Conservation (phyloP, 805 yeast genomes). For the Candida multigemmis region DNA sequence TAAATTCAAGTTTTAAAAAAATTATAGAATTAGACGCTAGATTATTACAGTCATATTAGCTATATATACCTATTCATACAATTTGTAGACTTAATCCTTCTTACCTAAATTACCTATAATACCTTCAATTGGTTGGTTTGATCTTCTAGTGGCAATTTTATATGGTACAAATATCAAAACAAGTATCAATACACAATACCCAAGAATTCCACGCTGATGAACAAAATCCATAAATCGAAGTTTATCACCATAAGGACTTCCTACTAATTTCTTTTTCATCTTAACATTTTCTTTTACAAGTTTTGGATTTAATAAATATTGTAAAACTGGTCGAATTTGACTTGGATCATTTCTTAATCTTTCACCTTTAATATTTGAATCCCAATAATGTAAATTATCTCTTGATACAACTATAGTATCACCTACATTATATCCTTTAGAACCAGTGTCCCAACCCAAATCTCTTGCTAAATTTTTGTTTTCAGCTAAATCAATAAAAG, state of each 20-base stretch:
- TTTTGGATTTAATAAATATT: conserved; percentile 27
- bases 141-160: conserved; percentile 1
- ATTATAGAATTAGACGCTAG: conserved; percentile 29
- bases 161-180: neutral
- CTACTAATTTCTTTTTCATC: conserved; percentile 21
- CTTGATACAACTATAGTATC: conserved; percentile 47
- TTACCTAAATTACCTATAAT: conserved; percentile 13
- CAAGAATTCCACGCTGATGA: conserved; percentile 36
- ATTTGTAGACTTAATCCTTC: conserved; percentile 7
- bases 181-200: conserved; percentile 18
- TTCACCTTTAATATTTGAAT: conserved; percentile 26
- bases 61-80: neutral
- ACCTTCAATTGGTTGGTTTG: conserved; percentile 6
- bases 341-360: conserved; percentile 24
- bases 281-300: conserved; percentile 5
- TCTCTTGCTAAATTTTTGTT: conserved; percentile 15
- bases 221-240: conserved; percentile 34
- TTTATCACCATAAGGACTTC: conserved; percentile 32
- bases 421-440: conserved; percentile 34
- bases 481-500: conserved; percentile 43
- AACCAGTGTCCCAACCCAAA: conserved; percentile 29
- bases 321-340: conserved; percentile 23
- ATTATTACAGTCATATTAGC: conserved; percentile 11
- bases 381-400: conserved; percentile 26
- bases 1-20: conserved; percentile 23